Base-by-base conservation (phyloP, 169 alveolate species). In the Plasmodium gonderi region DNA sequence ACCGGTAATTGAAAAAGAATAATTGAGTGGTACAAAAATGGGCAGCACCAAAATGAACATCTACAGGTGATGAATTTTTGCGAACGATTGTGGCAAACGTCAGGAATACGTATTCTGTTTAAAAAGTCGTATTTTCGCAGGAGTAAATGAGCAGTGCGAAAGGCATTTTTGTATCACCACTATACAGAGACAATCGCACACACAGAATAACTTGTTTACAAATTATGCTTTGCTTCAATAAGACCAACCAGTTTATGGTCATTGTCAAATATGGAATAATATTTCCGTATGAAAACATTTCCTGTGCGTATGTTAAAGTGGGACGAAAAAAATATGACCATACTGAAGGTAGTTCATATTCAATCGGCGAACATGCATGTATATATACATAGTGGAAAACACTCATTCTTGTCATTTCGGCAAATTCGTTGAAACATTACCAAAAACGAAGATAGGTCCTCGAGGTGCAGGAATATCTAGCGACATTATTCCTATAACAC, bases 401-500 rank as follows among this genome's bases (percentile, higher is more conserved):
- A n/a, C 72, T 60, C 72, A 12, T 36, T n/a, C 26, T 60, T 60
- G 72, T 1, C n/a, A 60, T 36, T 12, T 20, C 26, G 36, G 17
- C 17, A 60, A 60, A 60, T 14, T 23, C 40, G 36, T 60, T 29
- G 5, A 36, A 12, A 60, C 38, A 45, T 91, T 96, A 64, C 98
- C 98, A 64, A 96, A 94, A 40, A 96, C 97, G 82, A 96, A 96
- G 51, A 96, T 92, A 17, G 97, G 97, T 26, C 97, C 97, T 60
- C 95, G 95, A 20, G 97, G 97, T 38, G 95, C 79, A n/a, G 98
- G 98, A 67, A 96, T 89, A 65, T 96, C 98, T 80, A 96, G 91
- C 45, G 97, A 89, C 92, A 96, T 94, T 17, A 95, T 92, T 40
- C 98, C 98, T 38, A 96, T 74, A 6, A 92, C 92, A 81, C 98